Conservation (phyloP, 2,329 filamentous ascomycete species). For the Rachicladosporium sp. region DNA sequence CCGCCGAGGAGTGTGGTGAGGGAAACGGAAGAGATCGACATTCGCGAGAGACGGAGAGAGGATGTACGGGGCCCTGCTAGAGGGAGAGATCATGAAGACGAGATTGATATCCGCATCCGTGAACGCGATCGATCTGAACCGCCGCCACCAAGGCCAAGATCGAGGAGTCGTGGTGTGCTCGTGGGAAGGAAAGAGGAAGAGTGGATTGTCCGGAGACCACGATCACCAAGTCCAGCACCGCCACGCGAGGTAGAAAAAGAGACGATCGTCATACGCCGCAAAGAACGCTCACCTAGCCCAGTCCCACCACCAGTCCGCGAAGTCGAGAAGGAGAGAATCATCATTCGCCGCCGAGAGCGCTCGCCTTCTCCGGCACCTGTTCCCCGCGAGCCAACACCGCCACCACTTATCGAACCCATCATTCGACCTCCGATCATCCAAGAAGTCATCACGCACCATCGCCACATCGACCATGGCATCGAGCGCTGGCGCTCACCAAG, state of each 20-base stretch:
- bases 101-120: constrained; percentile 20
- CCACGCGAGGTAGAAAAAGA: no score
- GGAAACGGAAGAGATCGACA: constrained; percentile 10
- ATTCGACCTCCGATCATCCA: constrained; percentile 70
- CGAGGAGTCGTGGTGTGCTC: constrained; percentile 23
- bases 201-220: constrained; percentile 26
- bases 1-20: no score
- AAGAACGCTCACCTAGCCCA: no score
- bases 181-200: constrained; percentile 24
- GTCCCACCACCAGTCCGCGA: constrained; percentile 18
- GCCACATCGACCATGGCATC: constrained; percentile 67
- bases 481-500: constrained; percentile 35
- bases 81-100: constrained; percentile 7
- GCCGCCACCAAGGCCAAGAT: constrained; percentile 17
- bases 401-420: constrained; percentile 49
- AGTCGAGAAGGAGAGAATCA: constrained; percentile 29
- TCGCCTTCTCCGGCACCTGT: constrained; percentile 19
- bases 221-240: constrained; percentile 20
- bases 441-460: constrained; percentile 80
- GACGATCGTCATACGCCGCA: no score
- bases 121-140: constrained; percentile 12
- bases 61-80: no score
- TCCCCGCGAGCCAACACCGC: constrained; percentile 21
- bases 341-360: constrained; percentile 34
- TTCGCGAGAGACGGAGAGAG: constrained; percentile 9